Conservation (phyloP, 2,329 filamentous ascomycete genomes). For the Trichoderma cornu-damae region DNA sequence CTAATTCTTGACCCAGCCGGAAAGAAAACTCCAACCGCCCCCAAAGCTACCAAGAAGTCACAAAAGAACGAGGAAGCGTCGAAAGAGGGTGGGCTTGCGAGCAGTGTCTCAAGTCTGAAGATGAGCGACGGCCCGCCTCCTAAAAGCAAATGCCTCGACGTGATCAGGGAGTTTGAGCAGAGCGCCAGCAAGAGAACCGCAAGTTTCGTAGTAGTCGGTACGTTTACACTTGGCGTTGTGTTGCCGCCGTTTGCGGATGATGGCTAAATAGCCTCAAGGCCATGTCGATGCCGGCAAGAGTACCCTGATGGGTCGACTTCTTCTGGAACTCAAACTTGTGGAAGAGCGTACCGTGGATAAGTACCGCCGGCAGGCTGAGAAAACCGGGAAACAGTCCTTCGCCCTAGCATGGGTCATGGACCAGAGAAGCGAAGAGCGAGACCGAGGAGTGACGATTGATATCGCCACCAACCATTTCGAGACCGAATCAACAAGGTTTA, state of each 20-base stretch:
- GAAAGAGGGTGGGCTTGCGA: slow-evolving; percentile 27
- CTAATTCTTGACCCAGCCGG: slow-evolving; percentile 51
- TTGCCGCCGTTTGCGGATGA: not conserved
- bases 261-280: slow-evolving; percentile 46
- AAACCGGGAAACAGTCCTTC: slow-evolving; percentile 90
- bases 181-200: slow-evolving; percentile 71
- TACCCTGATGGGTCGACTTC: slow-evolving; percentile 90
- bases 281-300: slow-evolving; percentile 98
- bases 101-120: slow-evolving; percentile 34
- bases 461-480: slow-evolving; percentile 94
- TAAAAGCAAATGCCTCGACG: slow-evolving; percentile 76
- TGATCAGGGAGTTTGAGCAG: slow-evolving; percentile 73
- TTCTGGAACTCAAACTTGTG: slow-evolving; percentile 83
- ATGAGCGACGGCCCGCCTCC: slow-evolving; percentile 52
- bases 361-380: slow-evolving; percentile 82
- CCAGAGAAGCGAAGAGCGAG: slow-evolving; percentile 81
- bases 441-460: slow-evolving; percentile 90
- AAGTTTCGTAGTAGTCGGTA: slow-evolving; percentile 91
- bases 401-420: slow-evolving; percentile 96
- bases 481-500: slow-evolving; percentile 80
- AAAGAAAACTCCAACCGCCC: slow-evolving; percentile 41
- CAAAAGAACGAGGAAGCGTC: slow-evolving; percentile 34
- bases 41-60: slow-evolving; percentile 31
- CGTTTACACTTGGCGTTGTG: slow-evolving; percentile 26
- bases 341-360: slow-evolving; percentile 85